Evolutionary conservation across 768 basidiomycete species (phyloP), one percentile per base, ranked within the genome.

Genomic region (Pholiota microspora): DNA sequence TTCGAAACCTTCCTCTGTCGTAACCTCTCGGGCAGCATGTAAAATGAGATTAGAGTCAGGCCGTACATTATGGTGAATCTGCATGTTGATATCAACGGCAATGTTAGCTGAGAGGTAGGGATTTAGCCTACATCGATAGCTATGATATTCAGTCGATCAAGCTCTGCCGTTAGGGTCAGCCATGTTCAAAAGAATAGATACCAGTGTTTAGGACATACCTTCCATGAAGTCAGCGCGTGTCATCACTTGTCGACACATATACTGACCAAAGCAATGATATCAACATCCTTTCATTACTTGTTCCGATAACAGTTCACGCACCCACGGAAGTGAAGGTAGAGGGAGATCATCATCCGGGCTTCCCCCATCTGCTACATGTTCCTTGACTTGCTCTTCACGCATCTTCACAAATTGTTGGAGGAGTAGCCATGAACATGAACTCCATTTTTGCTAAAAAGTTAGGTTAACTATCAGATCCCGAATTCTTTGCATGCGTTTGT

Each of bases 161-260:
- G 77, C 36, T 82, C 84, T 83, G 62, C 12, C 29, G 29, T 6
- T n/a, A 31, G 29, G 6, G 12, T 31, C 12, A 31, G 29, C 12
- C 29, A 31, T n/a, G n/a, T n/a, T n/a, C n/a, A n/a, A n/a, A n/a
- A n/a, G n/a, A n/a, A n/a, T n/a, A n/a, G n/a, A n/a, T n/a, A n/a
- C n/a, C n/a, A n/a, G n/a, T n/a, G n/a, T 21, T 3, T 21, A 40
- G 18, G 16, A 67, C 76, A 46, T 47, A 89, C 88, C 82, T 67
- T 87, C 88, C 61, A 95, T 68, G 65, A 89, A 94, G 69, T 94
- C 91, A 0, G 89, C 76, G 13, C 92, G 75, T 3, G 91, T 92
- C 92, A 89, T 92, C 48, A 94, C 86, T 65, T 88, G 81, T 32
- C 88, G 78, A 68, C 86, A 88, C 59, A 77, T 79, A 73, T 85